These are phyloP conservation scores for Rhypophila decipiens DNA, from an alignment of 495 filamentous ascomycete genomes.

Conservation along the genomic window DNA sequence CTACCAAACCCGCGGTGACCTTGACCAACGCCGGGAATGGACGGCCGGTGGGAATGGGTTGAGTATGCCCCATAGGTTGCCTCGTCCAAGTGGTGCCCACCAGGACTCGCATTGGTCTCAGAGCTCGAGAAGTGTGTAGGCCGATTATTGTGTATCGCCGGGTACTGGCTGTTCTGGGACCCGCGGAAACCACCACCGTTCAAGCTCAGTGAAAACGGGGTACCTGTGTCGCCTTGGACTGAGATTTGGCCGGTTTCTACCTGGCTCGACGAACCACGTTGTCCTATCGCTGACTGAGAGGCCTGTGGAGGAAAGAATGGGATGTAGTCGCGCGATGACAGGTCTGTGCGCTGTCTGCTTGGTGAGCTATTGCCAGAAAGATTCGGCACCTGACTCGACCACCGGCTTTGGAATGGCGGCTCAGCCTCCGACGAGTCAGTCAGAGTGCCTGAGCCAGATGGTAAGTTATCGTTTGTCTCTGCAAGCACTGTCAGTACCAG, in stretches of 20 bases:
- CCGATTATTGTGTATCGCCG: too few relatives aligned
- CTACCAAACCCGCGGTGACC: slow-evolving; percentile 4
- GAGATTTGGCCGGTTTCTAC: too few relatives aligned
- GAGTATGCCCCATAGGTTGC: neutral
- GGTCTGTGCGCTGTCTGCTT: slow-evolving; percentile 18
- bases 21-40: slow-evolving; percentile 10
- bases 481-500: slow-evolving; percentile 14
- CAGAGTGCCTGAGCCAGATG: slow-evolving; percentile 56
- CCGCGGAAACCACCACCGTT: too few relatives aligned
- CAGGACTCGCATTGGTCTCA: neutral
- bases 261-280: too few relatives aligned
- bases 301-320: slow-evolving; percentile 35
- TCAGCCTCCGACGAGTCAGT: slow-evolving; percentile 61
- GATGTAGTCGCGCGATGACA: slow-evolving; percentile 33
- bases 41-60: slow-evolving; percentile 21
- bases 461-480: slow-evolving; percentile 37
- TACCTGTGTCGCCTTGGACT: too few relatives aligned
- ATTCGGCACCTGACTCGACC: slow-evolving; percentile 24
- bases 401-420: slow-evolving; percentile 39
- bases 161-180: too few relatives aligned
- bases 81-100: neutral
- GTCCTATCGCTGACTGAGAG: slow-evolving; percentile 14
- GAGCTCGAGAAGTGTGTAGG: neutral
- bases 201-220: too few relatives aligned
- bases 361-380: slow-evolving; percentile 25